Evolutionary conservation across 2,329 filamentous ascomycete species (phyloP).

Genomic region (Neofusicoccum cordaticola): DNA sequence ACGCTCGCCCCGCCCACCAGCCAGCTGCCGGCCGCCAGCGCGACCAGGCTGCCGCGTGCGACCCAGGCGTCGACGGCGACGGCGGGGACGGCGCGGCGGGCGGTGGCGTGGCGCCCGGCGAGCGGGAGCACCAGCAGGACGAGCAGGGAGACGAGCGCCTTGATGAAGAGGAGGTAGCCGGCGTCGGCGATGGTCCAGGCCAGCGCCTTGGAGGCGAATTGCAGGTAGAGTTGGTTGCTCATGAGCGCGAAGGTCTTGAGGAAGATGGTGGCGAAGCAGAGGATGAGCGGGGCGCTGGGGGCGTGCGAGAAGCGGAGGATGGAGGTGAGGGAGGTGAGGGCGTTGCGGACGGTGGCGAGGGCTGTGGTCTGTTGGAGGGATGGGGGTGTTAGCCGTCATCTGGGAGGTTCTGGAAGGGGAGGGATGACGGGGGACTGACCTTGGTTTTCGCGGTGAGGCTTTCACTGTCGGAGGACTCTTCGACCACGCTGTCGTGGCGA

Average conservation of each 20-base stretch:
- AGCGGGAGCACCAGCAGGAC: neutral
- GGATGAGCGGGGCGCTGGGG: neutral
- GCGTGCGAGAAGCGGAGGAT: neutral
- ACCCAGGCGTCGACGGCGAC: conserved; percentile 2
- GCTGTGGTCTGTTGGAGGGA: neutral
- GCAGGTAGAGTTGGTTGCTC: neutral
- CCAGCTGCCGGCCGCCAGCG: neutral
- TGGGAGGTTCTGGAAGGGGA: neutral
- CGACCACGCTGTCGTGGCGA: neutral
- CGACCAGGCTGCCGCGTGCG: neutral
- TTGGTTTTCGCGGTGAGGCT: neutral
- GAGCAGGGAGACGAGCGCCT: neutral
- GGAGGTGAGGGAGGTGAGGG: neutral
- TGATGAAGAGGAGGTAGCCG: conserved; percentile 14
- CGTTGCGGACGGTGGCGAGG: neutral
- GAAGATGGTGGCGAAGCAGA: conserved; percentile 4
- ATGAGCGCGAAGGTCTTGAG: conserved; percentile 16
- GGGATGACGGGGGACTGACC: neutral
- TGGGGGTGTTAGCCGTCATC: too few relatives aligned
- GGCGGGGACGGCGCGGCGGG: neutral
- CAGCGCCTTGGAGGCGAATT: conserved; percentile 6
- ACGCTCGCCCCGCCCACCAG: neutral
- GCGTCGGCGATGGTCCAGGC: neutral
- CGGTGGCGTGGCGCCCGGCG: neutral
- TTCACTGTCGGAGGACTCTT: neutral